These are phyloP conservation scores for Epichloe elymi DNA, from an alignment of 2,329 filamentous ascomycete species.

Conservation along the genomic window DNA sequence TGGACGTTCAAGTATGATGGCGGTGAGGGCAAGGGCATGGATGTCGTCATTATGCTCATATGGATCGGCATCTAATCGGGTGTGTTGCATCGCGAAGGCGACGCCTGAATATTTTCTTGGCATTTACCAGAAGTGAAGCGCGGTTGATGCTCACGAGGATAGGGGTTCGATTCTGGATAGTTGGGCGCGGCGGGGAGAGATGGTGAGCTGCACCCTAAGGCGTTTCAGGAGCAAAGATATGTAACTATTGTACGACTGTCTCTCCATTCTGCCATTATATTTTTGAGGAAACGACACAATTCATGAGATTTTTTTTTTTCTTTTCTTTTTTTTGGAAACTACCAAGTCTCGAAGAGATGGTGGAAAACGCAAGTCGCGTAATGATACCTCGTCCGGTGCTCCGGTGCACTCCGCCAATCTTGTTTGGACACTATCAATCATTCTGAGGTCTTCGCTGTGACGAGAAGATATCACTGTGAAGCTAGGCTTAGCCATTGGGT, in stretches of 20 bases:
- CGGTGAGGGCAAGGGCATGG: constrained; percentile 51
- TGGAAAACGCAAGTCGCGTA: too few species aligned
- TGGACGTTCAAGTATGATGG: constrained; percentile 79
- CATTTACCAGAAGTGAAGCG: not conserved
- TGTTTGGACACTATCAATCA: too few species aligned
- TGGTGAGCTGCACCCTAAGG: constrained; percentile 1
- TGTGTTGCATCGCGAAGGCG: not conserved
- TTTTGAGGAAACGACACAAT: not conserved
- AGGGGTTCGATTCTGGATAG: not conserved
- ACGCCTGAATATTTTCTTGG: not conserved
- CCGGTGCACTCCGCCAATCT: too few species aligned
- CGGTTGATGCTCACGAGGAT: not conserved
- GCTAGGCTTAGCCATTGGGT: too few species aligned
- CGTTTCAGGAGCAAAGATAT: constrained; percentile 5
- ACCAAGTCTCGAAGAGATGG: too few species aligned
- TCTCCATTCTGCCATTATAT: not conserved
- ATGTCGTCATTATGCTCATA: constrained; percentile 60
- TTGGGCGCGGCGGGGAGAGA: not conserved
- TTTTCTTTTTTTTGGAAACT: too few species aligned
- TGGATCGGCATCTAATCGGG: constrained; percentile 55
- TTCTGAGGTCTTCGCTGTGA: too few species aligned
- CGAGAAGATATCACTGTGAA: too few species aligned
- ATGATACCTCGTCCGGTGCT: too few species aligned
- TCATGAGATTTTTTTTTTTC: not conserved
- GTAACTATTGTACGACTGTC: not conserved